Evolutionary conservation across 306 rosid species (phyloP), one percentile per base, ranked within the genome.

Genomic region (Pterocarpus santalinus): DNA sequence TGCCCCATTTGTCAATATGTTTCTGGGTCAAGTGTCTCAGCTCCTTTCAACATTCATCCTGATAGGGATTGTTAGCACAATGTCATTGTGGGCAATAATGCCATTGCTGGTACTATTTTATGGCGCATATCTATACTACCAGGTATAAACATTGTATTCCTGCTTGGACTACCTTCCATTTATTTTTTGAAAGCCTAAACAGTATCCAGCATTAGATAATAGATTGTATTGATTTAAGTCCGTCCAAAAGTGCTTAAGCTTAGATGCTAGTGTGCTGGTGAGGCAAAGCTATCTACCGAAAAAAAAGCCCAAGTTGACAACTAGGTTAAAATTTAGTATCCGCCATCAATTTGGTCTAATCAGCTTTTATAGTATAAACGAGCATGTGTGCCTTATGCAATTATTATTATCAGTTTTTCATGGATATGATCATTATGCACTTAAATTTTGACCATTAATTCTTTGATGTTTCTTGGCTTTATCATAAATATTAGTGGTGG

Each of bases 1-100:
- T 77, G 98, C 98, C 63, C 82, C 86, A 12, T 81, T 85, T 73
- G 86, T 87, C 70, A 92, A 88, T 76, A 91, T 95, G 98, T 95
- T 91, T 90, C 71, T 95, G 43, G 89, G 91, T 66, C 98, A 92
- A 86, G 82, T 90, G 55, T 89, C 89, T 34, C 94, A 88, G 87
- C 95, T 92, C 65, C 57, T 92, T 80, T 94, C 98, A 57, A 94
- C 98, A 33, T 94, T 94, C 89, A 11, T 91, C 89, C 85, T 94
- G 88, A 94, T 94, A 76, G 98, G 97, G 61, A 87, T 94, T 34
- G 95, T 94, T 83, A 94, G 97, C 94, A 94, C 98, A 16, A 83
- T 92, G 94, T 95, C 98, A 51, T 80, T 95, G 76, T 95, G 98
- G 98, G 94, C 94, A n/a, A 95, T 95, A 76, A 75, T 95, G 89